phyloP scores from a whole-genome alignment of 805 yeast species.

The Wickerhamomyces queroliae region DNA sequence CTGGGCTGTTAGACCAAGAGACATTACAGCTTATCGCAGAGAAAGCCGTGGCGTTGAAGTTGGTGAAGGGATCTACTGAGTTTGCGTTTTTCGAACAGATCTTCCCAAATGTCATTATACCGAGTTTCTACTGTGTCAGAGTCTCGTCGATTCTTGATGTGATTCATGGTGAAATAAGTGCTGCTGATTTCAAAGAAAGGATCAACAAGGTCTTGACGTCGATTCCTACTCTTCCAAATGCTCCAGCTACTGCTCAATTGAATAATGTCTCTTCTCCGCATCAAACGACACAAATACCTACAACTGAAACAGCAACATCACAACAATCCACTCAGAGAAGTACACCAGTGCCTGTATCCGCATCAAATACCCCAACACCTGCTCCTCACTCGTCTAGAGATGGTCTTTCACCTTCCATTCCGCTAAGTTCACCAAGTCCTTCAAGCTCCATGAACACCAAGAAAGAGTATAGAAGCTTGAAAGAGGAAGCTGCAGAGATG shows the following conservation, averaged over 20 bases:
- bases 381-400: no score
- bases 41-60: constrained; percentile 35
- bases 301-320: constrained; percentile 1
- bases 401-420: constrained; percentile 7
- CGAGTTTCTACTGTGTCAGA: constrained; percentile 51
- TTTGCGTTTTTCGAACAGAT: constrained; percentile 45
- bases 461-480: constrained; percentile 23
- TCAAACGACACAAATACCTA: constrained; percentile 5
- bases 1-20: constrained; percentile 12
- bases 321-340: constrained; percentile 5
- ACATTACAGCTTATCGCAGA: constrained; percentile 12
- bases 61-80: constrained; percentile 36
- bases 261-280: not conserved
- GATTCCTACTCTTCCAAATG: no score
- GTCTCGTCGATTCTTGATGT: constrained; percentile 40
- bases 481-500: constrained; percentile 35
- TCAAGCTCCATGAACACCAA: constrained; percentile 1
- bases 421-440: constrained; percentile 6
- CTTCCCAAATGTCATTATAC: constrained; percentile 45
- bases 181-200: constrained; percentile 23
- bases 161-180: constrained; percentile 28
- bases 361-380: constrained; percentile 3
- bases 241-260: constrained; percentile 1
- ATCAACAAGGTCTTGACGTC: constrained; percentile 17
- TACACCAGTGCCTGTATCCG: constrained; percentile 4